A percentile compares a stretch with the other conserved stretches of the same genome.
These are phyloP conservation scores for Beauveria medogensis DNA, from an alignment of 2,329 filamentous ascomycete genomes.

Conservation along the genomic window DNA sequence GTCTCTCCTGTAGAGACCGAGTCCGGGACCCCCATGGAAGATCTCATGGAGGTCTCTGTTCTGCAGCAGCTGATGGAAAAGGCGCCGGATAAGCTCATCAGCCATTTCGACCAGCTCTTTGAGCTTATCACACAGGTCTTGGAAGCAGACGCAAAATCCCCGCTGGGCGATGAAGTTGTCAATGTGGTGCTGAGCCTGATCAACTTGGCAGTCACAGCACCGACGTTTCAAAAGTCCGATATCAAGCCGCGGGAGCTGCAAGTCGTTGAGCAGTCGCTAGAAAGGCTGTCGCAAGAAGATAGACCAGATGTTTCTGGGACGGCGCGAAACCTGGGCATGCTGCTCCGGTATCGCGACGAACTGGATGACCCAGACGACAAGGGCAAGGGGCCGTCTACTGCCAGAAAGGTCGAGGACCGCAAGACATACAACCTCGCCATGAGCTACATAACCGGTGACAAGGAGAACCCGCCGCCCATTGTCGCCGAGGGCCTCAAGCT, in stretches of 20 bases:
- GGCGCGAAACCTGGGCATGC: conserved; percentile 46
- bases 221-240: conserved; percentile 44
- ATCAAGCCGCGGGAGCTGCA: conserved; percentile 33
- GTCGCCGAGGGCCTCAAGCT: conserved; percentile 57
- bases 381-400: conserved; percentile 28
- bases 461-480: conserved; percentile 58
- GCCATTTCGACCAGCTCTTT: conserved; percentile 55
- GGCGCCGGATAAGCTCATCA: conserved; percentile 55
- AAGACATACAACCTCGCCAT: conserved; percentile 55
- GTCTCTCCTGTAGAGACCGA: conserved; percentile 15
- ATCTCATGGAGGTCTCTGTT: conserved; percentile 51
- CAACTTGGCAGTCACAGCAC: conserved; percentile 50
- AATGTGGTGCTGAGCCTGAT: conserved; percentile 52
- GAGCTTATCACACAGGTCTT: conserved; percentile 56
- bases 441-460: conserved; percentile 50
- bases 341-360: conserved; percentile 48
- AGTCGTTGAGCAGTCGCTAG: conserved; percentile 42
- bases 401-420: conserved; percentile 49
- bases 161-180: conserved; percentile 39
- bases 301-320: conserved; percentile 40
- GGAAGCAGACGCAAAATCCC: conserved; percentile 32
- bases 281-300: conserved; percentile 28
- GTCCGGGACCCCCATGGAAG: conserved; percentile 26
- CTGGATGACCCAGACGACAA: conserved; percentile 37
- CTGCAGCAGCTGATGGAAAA: conserved; percentile 58